Evolutionary conservation across 805 yeast species (phyloP), one percentile per base, ranked within the genome.

Genomic region (Hanseniaspora meyeri): DNA sequence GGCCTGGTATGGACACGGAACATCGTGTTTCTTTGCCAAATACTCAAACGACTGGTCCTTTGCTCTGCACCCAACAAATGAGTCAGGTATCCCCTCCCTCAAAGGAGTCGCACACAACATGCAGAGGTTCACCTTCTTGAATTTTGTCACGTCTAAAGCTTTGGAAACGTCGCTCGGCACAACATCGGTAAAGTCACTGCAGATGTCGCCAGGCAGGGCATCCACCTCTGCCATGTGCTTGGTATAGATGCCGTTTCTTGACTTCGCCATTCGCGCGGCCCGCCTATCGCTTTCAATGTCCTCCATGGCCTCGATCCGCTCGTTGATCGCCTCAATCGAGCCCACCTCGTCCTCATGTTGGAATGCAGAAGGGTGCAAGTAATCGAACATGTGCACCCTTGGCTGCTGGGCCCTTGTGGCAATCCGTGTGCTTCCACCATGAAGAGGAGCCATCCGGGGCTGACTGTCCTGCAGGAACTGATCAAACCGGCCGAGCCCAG

Each of bases 1-100:
- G 39, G 82, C 77, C 61, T 79, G 83, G 77, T 83, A 85, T 2
- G 93, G 91, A 1, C 90, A 85, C 24, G 64, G 72, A n/a, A 74
- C 62, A 59, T 68, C 63, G 65, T 67, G 63, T 60, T 67, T 63
- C 59, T 67, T 62, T 11, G 65, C 70, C 11, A 71, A 43, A 11
- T 62, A 62, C 32, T 64, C 66, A 54, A 73, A 66, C 3, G 70
- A 61, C 5, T 60, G 62, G 17, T 64, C 66, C 12, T 62, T 62
- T 4, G 36, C 52, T 20, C 29, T 43, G 9, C 58, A 67, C 49
- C 55, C 78, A 49, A 64, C 63, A 60, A 76, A 79, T 17, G 73
- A 78, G 0, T 64, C 70, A 0, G 88, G 85, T 5, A 85, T 77
- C 0, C 95, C 95, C 49, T 74, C 78, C 2, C 93, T 93, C n/a